Conservation (phyloP, 768 basidiomycete species). For the Boletus sp. region DNA sequence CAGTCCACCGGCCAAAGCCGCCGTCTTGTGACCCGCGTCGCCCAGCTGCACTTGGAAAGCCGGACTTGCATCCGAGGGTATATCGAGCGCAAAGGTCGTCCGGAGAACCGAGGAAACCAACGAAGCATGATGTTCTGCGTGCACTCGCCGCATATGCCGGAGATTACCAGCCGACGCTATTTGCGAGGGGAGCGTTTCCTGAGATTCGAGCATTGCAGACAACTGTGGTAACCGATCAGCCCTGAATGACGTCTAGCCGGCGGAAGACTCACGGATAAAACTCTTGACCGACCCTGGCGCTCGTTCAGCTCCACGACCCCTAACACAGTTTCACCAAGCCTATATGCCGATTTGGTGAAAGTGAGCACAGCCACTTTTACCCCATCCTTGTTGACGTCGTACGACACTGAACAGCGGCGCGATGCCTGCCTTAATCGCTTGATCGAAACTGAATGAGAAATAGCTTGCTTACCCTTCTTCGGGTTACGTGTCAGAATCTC, state of each 20-base stretch:
- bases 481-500: constrained; percentile 89
- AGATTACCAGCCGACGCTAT: constrained; percentile 48
- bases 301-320: constrained; percentile 90
- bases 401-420: constrained; percentile 61
- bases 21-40: constrained; percentile 17
- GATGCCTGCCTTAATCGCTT: background rate
- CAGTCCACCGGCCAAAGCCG: constrained; percentile 24
- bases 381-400: constrained; percentile 94
- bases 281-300: constrained; percentile 63
- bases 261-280: constrained; percentile 65
- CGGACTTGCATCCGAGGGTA: constrained; percentile 89
- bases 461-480: constrained; percentile 66
- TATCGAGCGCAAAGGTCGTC: constrained; percentile 85
- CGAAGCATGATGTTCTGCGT: constrained; percentile 83
- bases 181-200: constrained; percentile 74
- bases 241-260: background rate
- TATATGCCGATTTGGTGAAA: constrained; percentile 86
- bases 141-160: constrained; percentile 64
- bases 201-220: constrained; percentile 85
- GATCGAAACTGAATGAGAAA: background rate
- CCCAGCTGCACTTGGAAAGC: constrained; percentile 72
- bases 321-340: constrained; percentile 88
- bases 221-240: constrained; percentile 48
- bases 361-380: constrained; percentile 87
- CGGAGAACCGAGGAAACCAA: constrained; percentile 72